Evolutionary conservation across 345 rosid species (phyloP), one percentile per base, ranked within the genome.

Genomic region (Eucalyptus shirleyi): DNA sequence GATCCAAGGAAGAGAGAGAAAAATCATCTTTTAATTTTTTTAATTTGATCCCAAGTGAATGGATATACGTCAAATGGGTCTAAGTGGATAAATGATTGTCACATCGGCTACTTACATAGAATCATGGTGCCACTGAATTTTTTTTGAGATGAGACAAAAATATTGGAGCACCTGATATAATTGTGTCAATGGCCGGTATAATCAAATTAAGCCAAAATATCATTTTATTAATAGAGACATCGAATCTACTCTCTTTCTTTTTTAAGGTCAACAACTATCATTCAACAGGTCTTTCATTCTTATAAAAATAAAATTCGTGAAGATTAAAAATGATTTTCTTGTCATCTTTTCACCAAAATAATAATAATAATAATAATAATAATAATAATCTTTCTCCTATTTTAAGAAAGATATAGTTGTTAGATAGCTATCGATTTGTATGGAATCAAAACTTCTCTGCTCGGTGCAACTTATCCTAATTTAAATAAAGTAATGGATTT

Each of bases 291-390:
- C 5, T 19, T 34, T 19, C 4, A 37, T 34, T 37, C 28, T 37
- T 72, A 37, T 37, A 69, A 34, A 18, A 34, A 72, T 37, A 8
- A 72, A 19, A 37, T 34, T 6, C 26, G 2, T 19, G 26, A 4
- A 34, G 4, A 19, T 72, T 8, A 72, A 72, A 37, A 72, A 18
- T 37, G 45, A 2, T 72, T 37, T 72, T 37, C 26, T 72, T 37
- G 8, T 9, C 45, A 9, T 34, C 45, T 37, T 18, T 37, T 37
- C 82, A 19, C 1, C 5, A 30, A n/a, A 4, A 8, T 4, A 19
- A 9, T 9, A 9, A 10, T 2, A 9, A 5, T 2, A 4, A 8
- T 4, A 19, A 9, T 9, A 9, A 10, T 2, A 9, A 5, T 2
- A 19, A 19, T 34, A 69, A 9, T 2, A 0, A 7, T n/a, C 2